Conservation (phyloP, 768 basidiomycete species). For the Russula sp. region DNA sequence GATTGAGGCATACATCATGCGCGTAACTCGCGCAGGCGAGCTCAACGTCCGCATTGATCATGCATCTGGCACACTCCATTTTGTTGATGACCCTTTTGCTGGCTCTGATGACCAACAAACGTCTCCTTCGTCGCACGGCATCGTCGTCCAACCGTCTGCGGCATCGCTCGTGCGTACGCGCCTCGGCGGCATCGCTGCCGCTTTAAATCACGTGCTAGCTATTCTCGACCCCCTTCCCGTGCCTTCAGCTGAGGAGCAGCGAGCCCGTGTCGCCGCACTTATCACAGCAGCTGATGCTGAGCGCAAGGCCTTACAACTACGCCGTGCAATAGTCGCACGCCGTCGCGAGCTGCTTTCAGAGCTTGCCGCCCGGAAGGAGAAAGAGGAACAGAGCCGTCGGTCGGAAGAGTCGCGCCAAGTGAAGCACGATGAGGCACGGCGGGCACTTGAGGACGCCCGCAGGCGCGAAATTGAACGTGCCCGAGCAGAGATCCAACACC, state of each 20-base stretch:
- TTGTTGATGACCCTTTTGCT: slow-evolving; percentile 75
- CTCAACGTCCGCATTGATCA: slow-evolving; percentile 87
- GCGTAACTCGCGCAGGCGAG: slow-evolving; percentile 83
- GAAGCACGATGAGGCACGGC: slow-evolving; percentile 65
- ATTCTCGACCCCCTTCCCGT: slow-evolving; percentile 48
- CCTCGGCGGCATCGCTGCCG: slow-evolving; percentile 69
- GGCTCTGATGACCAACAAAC: slow-evolving; percentile 39
- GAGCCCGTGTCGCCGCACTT: slow-evolving; percentile 56
- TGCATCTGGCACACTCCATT: slow-evolving; percentile 76
- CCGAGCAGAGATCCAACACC: slow-evolving; percentile 72
- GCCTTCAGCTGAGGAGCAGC: slow-evolving; percentile 54
- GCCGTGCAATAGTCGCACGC: slow-evolving; percentile 80
- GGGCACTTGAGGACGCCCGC: slow-evolving; percentile 60
- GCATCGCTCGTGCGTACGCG: slow-evolving; percentile 74
- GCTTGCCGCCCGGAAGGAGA: slow-evolving; percentile 79
- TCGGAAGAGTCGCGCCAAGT: slow-evolving; percentile 65
- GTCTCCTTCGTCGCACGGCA: slow-evolving; percentile 39
- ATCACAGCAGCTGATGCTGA: slow-evolving; percentile 67
- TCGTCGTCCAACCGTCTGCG: slow-evolving; percentile 64
- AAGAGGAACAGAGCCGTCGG: slow-evolving; percentile 77
- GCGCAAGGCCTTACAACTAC: slow-evolving; percentile 69
- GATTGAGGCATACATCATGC: slow-evolving; percentile 90
- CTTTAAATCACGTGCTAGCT: slow-evolving; percentile 68
- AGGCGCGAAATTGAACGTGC: slow-evolving; percentile 63
- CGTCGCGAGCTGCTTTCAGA: slow-evolving; percentile 82